Base-by-base conservation (phyloP, 805 yeast species). In the Metschnikowia rubicola region DNA sequence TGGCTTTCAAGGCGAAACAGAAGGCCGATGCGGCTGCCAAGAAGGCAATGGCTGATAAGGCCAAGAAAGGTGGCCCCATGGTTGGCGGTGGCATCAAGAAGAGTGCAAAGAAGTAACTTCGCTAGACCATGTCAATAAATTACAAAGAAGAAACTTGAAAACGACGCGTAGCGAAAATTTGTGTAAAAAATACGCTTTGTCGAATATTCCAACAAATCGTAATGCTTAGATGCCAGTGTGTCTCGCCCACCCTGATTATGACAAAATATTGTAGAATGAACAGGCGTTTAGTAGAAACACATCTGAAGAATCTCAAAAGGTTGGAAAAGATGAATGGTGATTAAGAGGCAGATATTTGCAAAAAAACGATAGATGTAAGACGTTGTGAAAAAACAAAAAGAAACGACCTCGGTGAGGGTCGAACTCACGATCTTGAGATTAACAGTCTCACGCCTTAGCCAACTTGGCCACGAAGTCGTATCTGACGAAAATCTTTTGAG, bases 41-140 rank as follows among this genome's bases (percentile, higher is more conserved):
- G 71, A 92, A 91, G 72, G 96, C 86, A 45, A 78, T 92, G 83
- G 89, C 92, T 55, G 81, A 85, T 43, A 82, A 86, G 70, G 94
- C 96, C 50, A 75, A 86, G 60, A 81, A 86, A 63, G 96, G 96
- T 56, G 96, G 96, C 46, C 97, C 97, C 33, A 72, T 91, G 61
- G 83, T 83, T 45, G 91, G 96, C 54, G 97, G 97, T 44, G 98
- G 98, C 51, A 91, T 91, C 75, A 91, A 92, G 80, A 92, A 91
- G 81, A 85, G 86, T 58, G 86, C 67, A n/a, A 56, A 56, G 56
- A 56, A 56, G 50, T 56, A 53, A 38, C 42, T 21, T 21, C 26
- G 26, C 26, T 21, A 21, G 26, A 21, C 26, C 5, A 21, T 8
- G 26, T 2, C 26, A 21, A 21, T 4, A 21, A 21, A 21, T 1